Evolutionary conservation across 2,329 filamentous ascomycete species (phyloP), one percentile per base, ranked within the genome.

Genomic region (Aspergillus chevalieri): DNA sequence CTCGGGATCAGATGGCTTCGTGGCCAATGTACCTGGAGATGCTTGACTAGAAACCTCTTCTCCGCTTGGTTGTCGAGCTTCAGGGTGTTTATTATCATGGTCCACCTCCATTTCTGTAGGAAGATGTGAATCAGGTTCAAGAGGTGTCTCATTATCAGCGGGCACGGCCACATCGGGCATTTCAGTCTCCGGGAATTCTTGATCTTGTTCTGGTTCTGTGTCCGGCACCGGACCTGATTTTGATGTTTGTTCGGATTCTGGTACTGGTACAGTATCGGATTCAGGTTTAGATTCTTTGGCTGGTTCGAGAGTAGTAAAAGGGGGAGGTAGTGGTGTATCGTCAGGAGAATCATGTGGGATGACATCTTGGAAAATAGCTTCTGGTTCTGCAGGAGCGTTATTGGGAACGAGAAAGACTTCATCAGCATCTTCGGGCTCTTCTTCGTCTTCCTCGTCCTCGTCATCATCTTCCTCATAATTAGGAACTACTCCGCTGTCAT

Each of bases 1-100:
- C 47, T 74, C 72, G 2, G 67, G 68, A 38, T 74, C 73, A 8
- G 71, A 73, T 19, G 69, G 66, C 49, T 74, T 74, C 6, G 72
- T 74, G 14, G 62, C 68, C 47, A 70, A 64, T 1, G 72, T 74
- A 9, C 62, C 67, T 7, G 72, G 71, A 14, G 73, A 74, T 24
- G 70, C 64, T 52, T 72, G 67, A 47, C 69, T 70, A 44, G 71
- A 74, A 19, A 59, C 53, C 26, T 30, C 26, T 33, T 67, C 66
- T 24, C 61, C 60, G 50, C 56, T 69, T 21, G 38, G 38, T 6
- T 58, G 59, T 34, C 56, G 64, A 36, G 44, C 49, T 34, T 63
- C 61, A 42, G 60, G 50, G 4, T 43, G 12, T 26, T 15, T 12
- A n/a, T 52, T 49, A 33, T 43, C 48, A n/a, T 52, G 43, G 45